phyloP scores from a whole-genome alignment of 768 basidiomycete species.

The Termitomyces sp. region DNA sequence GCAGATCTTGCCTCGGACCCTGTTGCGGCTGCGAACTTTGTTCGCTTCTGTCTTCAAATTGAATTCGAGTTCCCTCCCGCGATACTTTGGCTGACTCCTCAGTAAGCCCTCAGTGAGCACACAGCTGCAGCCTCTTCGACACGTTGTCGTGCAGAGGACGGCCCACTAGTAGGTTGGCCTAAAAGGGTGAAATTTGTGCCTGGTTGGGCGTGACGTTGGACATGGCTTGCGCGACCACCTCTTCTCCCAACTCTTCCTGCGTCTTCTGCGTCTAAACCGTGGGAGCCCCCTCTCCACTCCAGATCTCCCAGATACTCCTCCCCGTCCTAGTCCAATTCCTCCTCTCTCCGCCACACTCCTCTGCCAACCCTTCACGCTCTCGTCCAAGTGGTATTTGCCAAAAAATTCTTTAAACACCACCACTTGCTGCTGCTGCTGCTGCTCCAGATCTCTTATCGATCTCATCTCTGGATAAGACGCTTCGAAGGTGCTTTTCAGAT shows the following conservation, averaged over 20 bases:
- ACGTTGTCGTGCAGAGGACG: too few species aligned
- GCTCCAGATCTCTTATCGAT: slow-evolving; percentile 9
- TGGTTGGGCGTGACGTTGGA: slow-evolving; percentile 1
- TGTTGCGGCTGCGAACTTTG: slow-evolving; percentile 5
- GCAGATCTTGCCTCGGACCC: slow-evolving; percentile 12
- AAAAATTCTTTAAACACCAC: too few species aligned
- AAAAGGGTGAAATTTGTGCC: not conserved
- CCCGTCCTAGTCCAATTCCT: slow-evolving; percentile 1
- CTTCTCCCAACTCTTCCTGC: slow-evolving; percentile 16
- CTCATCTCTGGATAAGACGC: slow-evolving; percentile 20
- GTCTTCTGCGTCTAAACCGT: slow-evolving; percentile 28
- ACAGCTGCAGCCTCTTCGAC: too few species aligned
- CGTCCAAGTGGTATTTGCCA: too few species aligned
- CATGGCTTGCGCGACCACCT: slow-evolving; percentile 2
- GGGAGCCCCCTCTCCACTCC: slow-evolving; percentile 19
- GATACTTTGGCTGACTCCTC: not conserved
- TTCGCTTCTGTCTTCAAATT: not conserved
- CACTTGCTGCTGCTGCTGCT: not conserved
- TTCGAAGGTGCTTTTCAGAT: slow-evolving; percentile 6
- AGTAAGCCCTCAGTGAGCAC: too few species aligned
- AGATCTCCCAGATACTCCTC: slow-evolving; percentile 6
- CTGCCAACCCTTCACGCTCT: not conserved
- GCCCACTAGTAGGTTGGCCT: too few species aligned
- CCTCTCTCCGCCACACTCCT: not conserved
- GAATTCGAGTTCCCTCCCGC: not conserved